Evolutionary conservation across 108 stramenopile genomes (phyloP), one percentile per base, ranked within the genome.

Genomic region (Stephanodiscus minutulus): DNA sequence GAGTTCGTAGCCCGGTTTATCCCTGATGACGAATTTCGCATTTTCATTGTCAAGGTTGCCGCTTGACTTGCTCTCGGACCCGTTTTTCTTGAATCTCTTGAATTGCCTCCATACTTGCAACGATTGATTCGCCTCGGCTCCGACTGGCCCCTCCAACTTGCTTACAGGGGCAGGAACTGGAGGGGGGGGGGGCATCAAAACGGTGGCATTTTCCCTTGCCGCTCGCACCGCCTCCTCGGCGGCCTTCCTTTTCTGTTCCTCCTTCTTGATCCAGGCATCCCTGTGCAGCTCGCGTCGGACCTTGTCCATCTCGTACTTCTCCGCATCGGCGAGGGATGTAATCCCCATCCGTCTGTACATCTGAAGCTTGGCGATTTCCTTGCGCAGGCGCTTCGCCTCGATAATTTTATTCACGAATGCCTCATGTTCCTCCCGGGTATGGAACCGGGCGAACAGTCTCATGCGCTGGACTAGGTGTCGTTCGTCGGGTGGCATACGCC

Each of bases 301-400:
- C 64, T 91, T 91, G 70, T 92, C 94, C 13, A 90, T 76, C 67
- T 93, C 95, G 68, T 88, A 96, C 68, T 82, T 83, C 81, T 96
- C 92, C 7, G 89, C 95, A 72, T 96, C 92, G 0, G 85, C 87
- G 37, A 92, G 66, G 18, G 92, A 82, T 3, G 65, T 78, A 33
- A 96, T 91, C 33, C 95, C 95, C 64, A 96, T 82, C 7, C 91
- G 82, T 31, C 92, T 89, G 70, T 92, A 96, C 84, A 88, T 91
- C 88, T 96, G 92, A 47, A 98, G 88, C 67, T 93, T 91, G 70
- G 94, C 95, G 73, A 98, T 98, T 71, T 96, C 95, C 70, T 95
- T 94, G 37, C 96, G 85, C 18, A 97, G 78, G 33, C 84, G 70
- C 68, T 93, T 91, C 7, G 95, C 93, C 59, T 89, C 82, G 17